Evolutionary conservation across 1,139 yeast species (phyloP), one percentile per base, ranked within the genome.

Genomic region (Keqinozyma sinolaborantium): DNA sequence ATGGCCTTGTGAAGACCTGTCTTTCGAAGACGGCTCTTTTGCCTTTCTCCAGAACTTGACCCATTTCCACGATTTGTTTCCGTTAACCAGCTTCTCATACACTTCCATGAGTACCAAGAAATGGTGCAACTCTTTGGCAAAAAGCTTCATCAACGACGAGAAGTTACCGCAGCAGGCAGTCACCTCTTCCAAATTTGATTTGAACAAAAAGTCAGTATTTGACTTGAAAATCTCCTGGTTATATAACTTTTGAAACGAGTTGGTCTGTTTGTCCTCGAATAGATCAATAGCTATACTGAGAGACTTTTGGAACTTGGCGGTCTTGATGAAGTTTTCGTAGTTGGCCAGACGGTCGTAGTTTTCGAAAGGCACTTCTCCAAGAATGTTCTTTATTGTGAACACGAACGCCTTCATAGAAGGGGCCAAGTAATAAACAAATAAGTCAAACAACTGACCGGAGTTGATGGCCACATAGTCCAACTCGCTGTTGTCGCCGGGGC

Each of bases 141-240:
- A 79, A 35, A 81, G 77, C 3, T 76, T 73, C 25, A 86, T 50
- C 23, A 83, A 68, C 23, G 80, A 74, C 0, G 88, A 71, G 50
- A 84, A 85, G 48, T 85, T 83, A 2, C 92, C 94, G 60, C 94
- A 84, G 34, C 86, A 77, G 0, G 95, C 95, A 1, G 92, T 84
- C 4, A 83, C 83, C 42, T 83, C 92, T 52, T 85, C 95, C 42
- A 81, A 83, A 38, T 79, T 82, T 1, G 84, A 74, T 37, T 72
- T 69, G 30, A 68, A 64, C n/a, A 61, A 55, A 29, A 62, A 48
- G 26, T 63, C 66, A 0, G 66, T 47, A 16, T 44, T 39, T 16
- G 46, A 35, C 23, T 64, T 59, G 55, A 81, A 81, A 5, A 77
- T 59, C 3, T 71, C 74, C 43, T 80, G 86, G 5, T 64, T 56